Conservation (phyloP, 176 grass and related monocot species). For the Triticum turgidum region DNA sequence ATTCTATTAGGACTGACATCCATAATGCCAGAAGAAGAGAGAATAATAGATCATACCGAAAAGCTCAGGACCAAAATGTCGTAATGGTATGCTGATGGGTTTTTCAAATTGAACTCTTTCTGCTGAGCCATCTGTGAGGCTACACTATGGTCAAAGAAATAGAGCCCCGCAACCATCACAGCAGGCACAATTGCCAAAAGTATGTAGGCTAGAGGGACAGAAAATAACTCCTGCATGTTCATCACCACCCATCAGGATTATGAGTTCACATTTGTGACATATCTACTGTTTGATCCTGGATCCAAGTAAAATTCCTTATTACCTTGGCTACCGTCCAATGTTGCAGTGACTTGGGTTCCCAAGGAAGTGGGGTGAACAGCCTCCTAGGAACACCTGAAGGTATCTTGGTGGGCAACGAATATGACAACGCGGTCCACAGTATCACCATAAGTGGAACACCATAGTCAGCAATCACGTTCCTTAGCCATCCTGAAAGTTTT, state of each 20-base stretch:
- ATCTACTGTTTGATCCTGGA: not conserved
- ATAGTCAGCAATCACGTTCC: constrained; percentile 83
- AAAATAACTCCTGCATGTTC: constrained; percentile 67
- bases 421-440: constrained; percentile 80
- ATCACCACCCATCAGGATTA: constrained; percentile 16
- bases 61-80: constrained; percentile 81
- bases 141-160: constrained; percentile 91
- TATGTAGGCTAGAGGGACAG: constrained; percentile 69
- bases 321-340: constrained; percentile 81
- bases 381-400: constrained; percentile 70
- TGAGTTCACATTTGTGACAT: not conserved
- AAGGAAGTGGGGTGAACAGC: constrained; percentile 73
- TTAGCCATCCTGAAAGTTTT: constrained; percentile 66
- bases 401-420: constrained; percentile 59
- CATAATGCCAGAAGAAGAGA: constrained; percentile 1
- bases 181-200: constrained; percentile 75
- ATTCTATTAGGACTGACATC: not conserved
- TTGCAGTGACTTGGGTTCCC: constrained; percentile 62
- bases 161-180: constrained; percentile 79
- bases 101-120: constrained; percentile 89
- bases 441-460: constrained; percentile 80
- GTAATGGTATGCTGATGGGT: constrained; percentile 78
- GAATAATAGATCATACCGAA: constrained; percentile 42
- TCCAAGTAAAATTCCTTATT: constrained; percentile 27
- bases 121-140: constrained; percentile 89